Evolutionary conservation across 2,329 filamentous ascomycete species (phyloP).

Genomic region (Zymoseptoria ardabiliae): DNA sequence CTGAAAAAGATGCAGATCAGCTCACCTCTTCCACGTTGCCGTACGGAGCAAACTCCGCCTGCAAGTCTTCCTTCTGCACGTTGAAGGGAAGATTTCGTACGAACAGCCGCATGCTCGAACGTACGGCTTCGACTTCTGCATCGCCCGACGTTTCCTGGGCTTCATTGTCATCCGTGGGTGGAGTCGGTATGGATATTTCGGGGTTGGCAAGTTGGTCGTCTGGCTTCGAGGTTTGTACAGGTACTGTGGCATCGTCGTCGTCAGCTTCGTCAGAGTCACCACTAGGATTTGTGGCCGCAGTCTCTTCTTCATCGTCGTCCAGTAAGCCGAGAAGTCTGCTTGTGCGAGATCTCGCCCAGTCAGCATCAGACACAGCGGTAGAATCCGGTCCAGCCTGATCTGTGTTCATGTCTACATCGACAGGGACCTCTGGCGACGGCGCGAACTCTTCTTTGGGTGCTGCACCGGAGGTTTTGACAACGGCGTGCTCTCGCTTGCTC

Average conservation of each 20-base stretch:
- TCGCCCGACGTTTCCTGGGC: conserved; percentile 37
- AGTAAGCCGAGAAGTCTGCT: conserved; percentile 78
- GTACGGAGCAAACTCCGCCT: conserved; percentile 61
- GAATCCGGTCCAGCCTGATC: not conserved
- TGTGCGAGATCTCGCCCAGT: conserved; percentile 87
- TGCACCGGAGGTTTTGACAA: too few relatives aligned
- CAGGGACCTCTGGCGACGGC: not conserved
- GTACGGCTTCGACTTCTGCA: conserved; percentile 54
- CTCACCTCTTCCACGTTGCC: conserved; percentile 84
- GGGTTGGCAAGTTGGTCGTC: conserved; percentile 24
- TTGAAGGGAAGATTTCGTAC: conserved; percentile 82
- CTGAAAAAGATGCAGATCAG: conserved; percentile 21
- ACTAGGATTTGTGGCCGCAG: not conserved
- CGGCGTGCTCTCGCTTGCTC: conserved; percentile 8
- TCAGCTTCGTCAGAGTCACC: not conserved
- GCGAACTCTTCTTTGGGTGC: not conserved
- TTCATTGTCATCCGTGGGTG: conserved; percentile 25
- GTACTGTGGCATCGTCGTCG: conserved; percentile 6
- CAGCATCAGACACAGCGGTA: conserved; percentile 60
- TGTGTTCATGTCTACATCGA: not conserved
- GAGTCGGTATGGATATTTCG: conserved; percentile 18
- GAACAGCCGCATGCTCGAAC: conserved; percentile 71
- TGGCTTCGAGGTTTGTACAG: conserved; percentile 3
- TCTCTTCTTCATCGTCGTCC: conserved; percentile 57
- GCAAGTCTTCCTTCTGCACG: conserved; percentile 68